Evolutionary conservation across 2,329 filamentous ascomycete genomes (phyloP).

Genomic region (Stagonosporopsis chrysanthemi): DNA sequence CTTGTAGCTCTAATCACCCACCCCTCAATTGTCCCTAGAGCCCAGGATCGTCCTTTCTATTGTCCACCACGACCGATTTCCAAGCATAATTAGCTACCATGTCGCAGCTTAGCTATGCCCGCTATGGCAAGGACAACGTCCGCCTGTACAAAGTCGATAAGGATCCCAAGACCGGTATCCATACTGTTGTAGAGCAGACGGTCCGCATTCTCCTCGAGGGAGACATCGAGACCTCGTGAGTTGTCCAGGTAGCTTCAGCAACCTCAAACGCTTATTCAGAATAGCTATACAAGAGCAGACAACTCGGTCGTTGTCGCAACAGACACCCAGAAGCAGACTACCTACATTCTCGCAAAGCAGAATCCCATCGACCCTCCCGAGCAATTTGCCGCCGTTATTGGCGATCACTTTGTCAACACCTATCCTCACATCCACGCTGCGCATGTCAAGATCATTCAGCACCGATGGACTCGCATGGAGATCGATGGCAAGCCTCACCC

Average conservation of each 20-base stretch:
- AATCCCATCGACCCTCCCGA: conserved; percentile 92
- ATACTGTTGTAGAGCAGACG: conserved; percentile 93
- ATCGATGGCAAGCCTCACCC: conserved; percentile 90
- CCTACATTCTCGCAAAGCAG: conserved; percentile 92
- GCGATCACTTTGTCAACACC: conserved; percentile 84
- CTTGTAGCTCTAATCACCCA: conserved; percentile 24
- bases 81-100: conserved; percentile 40
- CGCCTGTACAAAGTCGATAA: conserved; percentile 94
- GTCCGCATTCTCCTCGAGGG: conserved; percentile 92
- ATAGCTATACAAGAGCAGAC: conserved; percentile 88
- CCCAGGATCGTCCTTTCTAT: not conserved
- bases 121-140: conserved; percentile 97
- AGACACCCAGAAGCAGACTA: conserved; percentile 95
- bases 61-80: not conserved
- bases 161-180: conserved; percentile 76
- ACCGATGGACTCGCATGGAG: conserved; percentile 90
- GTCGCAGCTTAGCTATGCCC: conserved; percentile 64
- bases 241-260: conserved; percentile 5
- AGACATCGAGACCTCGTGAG: conserved; percentile 83
- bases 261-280: conserved; percentile 25
- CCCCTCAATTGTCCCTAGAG: conserved; percentile 17
- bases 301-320: conserved; percentile 96
- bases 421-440: conserved; percentile 89
- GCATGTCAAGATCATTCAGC: conserved; percentile 80
- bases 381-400: conserved; percentile 85